These are phyloP conservation scores for Oryza meridionalis DNA, from an alignment of 176 grass and related monocot genomes.

Conservation along the genomic window DNA sequence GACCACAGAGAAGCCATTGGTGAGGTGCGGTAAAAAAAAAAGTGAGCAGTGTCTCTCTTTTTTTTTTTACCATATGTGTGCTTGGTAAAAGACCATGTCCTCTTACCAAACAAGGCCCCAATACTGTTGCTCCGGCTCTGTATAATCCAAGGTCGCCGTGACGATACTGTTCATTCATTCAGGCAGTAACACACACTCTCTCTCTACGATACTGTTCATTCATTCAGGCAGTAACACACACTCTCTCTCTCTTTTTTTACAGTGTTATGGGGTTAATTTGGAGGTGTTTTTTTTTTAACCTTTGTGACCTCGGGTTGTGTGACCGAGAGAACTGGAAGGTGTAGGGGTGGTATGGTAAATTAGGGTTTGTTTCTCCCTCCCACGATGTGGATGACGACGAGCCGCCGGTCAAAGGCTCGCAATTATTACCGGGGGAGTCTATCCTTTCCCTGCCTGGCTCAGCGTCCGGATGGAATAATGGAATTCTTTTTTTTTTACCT, in stretches of 20 bases:
- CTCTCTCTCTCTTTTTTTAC: constrained; percentile 41
- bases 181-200: neutral
- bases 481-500: neutral
- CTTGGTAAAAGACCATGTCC: constrained; percentile 39
- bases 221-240: too few species aligned
- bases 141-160: constrained; percentile 48
- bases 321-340: neutral
- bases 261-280: neutral
- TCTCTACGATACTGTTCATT: too few species aligned
- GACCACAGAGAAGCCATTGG: neutral
- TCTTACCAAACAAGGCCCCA: constrained; percentile 38
- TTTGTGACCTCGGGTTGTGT: constrained; percentile 8
- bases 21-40: neutral
- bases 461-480: neutral
- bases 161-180: constrained; percentile 57
- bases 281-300: neutral
- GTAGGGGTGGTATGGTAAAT: constrained; percentile 39
- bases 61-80: constrained; percentile 21
- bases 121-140: constrained; percentile 37
- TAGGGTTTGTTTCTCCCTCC: constrained; percentile 11
- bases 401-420: constrained; percentile 58
- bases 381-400: constrained; percentile 56
- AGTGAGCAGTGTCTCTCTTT: neutral
- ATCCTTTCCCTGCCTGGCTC: neutral
- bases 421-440: constrained; percentile 55